Evolutionary conservation across 257 asterid genomes (phyloP), one percentile per base, ranked within the genome.

Genomic region (Ilex asprella): DNA sequence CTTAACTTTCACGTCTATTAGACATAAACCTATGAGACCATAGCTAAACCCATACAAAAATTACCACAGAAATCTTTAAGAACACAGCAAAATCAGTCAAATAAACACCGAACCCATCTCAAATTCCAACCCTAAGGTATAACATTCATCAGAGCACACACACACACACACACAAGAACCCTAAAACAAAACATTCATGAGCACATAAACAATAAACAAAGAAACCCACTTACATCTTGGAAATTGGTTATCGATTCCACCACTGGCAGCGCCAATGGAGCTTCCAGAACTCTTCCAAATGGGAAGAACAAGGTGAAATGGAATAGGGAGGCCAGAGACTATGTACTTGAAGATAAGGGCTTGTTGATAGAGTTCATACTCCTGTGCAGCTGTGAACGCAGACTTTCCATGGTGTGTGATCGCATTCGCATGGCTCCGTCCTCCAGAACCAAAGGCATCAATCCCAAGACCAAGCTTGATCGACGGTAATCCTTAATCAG

Each of bases 391-490:
- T 10, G 70, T 82, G 72, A 82, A 84, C 61, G 60, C 44, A 59
- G 49, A 21, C 64, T 31, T 61, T 29, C 56, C 67, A 57, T 72
- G 65, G 61, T 72, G 80, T 61, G 27, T 21, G 27, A 21, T 21
- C 27, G 27, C 27, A 21, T 21, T 21, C 27, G 1, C 27, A 21
- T 21, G 27, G 27, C 27, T 21, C 27, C 27, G 27, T 21, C 27
- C 27, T 21, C 27, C 27, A 21, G 27, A 21, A 21, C 41, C 41
- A 35, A 35, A 4, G 8, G 41, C 41, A 49, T 81, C 83, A 69
- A 75, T 66, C 59, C 78, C 70, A 57, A 84, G 73, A 55, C 74
- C 78, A 67, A 86, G 76, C 74, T 81, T 73, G 64, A 81, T 63
- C 49, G 61, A 55, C 55, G 63, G 61, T 35, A 59, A 58, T 35